Conservation (phyloP, 106 monocot species). For the Acorus gramineus region DNA sequence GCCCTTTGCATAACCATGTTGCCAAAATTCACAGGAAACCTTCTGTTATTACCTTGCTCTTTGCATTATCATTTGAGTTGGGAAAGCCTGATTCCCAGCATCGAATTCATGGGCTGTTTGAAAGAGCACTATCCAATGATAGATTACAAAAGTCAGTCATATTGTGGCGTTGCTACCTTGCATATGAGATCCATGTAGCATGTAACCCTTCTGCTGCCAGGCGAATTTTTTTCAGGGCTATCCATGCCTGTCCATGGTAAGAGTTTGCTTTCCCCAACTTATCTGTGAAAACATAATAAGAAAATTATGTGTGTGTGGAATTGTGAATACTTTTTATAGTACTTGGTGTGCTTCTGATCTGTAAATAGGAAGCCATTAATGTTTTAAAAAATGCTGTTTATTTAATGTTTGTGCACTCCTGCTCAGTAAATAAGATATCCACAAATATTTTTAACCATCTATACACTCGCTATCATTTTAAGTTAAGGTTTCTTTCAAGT, state of each 20-base stretch:
- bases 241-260: conserved; percentile 98
- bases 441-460: too few species aligned
- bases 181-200: conserved; percentile 55
- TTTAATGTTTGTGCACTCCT: too few species aligned
- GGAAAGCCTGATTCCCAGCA: conserved; percentile 39
- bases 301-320: too few species aligned
- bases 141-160: conserved; percentile 77
- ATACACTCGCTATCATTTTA: too few species aligned
- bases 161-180: conserved; percentile 88
- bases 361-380: too few species aligned
- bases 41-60: conserved; percentile 54
- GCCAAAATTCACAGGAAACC: conserved; percentile 41
- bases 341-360: too few species aligned
- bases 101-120: conserved; percentile 82
- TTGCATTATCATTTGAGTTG: conserved; percentile 74
- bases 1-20: background rate
- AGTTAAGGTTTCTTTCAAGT: too few species aligned
- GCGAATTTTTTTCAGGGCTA: conserved; percentile 78
- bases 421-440: too few species aligned
- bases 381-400: too few species aligned
- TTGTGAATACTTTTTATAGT: too few species aligned
- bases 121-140: conserved; percentile 66
- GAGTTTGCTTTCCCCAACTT: background rate
- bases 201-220: conserved; percentile 46
- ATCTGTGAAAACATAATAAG: too few species aligned